Percentiles rank a stretch among this genome's conserved stretches.
These are phyloP conservation scores for Lanmaoa pseudosensibilis DNA, from an alignment of 768 basidiomycete genomes.

Conservation along the genomic window DNA sequence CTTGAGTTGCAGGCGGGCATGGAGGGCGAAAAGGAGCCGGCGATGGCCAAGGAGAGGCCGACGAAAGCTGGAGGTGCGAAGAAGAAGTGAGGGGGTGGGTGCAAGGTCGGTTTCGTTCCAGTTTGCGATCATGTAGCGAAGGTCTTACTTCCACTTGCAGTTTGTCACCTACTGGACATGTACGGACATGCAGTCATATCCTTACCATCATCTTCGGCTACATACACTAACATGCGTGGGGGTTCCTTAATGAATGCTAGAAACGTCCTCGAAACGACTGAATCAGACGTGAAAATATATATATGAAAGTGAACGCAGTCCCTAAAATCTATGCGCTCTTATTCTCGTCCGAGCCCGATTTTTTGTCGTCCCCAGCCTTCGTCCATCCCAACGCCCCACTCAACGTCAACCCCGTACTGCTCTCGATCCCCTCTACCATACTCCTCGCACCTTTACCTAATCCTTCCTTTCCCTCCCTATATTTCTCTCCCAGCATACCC, in stretches of 20 bases:
- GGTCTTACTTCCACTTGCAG: constrained; percentile 7
- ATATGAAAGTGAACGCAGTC: neutral
- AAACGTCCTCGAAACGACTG: neutral
- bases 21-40: constrained; percentile 30
- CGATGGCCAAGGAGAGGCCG: constrained; percentile 23
- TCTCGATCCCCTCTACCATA: constrained; percentile 58
- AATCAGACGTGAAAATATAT: neutral
- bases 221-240: neutral
- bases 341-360: constrained; percentile 13
- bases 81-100: constrained; percentile 14
- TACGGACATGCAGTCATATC: neutral
- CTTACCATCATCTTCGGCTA: neutral
- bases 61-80: constrained; percentile 13
- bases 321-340: constrained; percentile 13
- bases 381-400: constrained; percentile 55
- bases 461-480: constrained; percentile 45
- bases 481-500: constrained; percentile 54
- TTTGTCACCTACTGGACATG: neutral
- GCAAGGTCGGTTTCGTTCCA: constrained; percentile 1
- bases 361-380: constrained; percentile 13
- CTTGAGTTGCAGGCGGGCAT: constrained; percentile 26
- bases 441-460: constrained; percentile 45
- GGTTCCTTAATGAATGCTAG: neutral
- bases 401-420: constrained; percentile 72
- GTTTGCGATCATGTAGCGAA: neutral